Base-by-base conservation (phyloP, 345 rosid species). In the Corchorus capsularis region DNA sequence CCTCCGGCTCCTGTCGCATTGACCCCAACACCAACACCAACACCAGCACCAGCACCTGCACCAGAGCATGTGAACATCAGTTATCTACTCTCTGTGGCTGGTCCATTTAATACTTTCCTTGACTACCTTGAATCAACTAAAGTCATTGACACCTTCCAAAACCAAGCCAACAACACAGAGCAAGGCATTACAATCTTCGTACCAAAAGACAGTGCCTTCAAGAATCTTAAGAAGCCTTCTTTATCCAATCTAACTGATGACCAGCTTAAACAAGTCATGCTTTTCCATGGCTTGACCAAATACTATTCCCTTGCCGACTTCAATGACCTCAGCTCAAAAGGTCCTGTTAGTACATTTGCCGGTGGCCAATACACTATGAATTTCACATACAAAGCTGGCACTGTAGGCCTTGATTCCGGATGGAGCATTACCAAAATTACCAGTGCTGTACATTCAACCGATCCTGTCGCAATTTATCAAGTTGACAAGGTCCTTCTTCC, bases 121-220 rank as follows among this genome's bases (percentile, higher is more conserved):
- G 79, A 78, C 77, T 84, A 89, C 81, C 90, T 95, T 37, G 72
- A 80, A 66, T 87, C 97, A 19, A 86, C 94, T 39, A 91, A 92
- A 75, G 96, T 93, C 80, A 84, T 95, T 1, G 94, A 88, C 14
- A 93, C 96, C 41, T 87, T 95, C 85, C 98, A 95, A 80, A 86
- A 79, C 90, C 97, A 89, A 83, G 99, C 94, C 75, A 95, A 95
- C 90, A 88, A 89, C 79, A 92, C 96, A 0, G 86, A 89, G 1
- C 91, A 91, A 82, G 99, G 99, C 39, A 77, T 96, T 63, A 96
- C 99, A 8, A 85, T 96, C 66, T 96, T 96, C 22, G 97, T 92
- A 6, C 99, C 99, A 0, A 92, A 87, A 73, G 96, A 94, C 63
- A 76, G 82, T 9, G 97, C 98, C 72, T 96, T 96, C 84, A 82